Evolutionary conservation across 148 eudicot species (phyloP).

Genomic region (Cornus controversa): DNA sequence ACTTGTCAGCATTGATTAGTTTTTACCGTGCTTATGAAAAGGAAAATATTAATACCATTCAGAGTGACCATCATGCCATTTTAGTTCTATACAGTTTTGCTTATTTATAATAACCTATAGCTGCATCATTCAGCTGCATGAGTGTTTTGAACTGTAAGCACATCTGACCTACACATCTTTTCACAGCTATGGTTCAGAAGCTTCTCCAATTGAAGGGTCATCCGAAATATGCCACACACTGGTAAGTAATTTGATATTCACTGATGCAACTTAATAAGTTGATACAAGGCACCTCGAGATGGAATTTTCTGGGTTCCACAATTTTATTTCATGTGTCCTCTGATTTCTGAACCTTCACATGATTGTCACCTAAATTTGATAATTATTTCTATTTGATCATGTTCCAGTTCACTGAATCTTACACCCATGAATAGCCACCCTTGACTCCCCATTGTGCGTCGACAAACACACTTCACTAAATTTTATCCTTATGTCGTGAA

Average conservation of each 20-base stretch:
- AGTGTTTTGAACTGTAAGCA: not conserved
- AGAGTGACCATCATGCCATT: constrained; percentile 1
- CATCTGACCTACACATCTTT: constrained; percentile 3
- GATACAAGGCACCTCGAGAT: not conserved
- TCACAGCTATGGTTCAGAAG: constrained; percentile 90
- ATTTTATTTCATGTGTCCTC: not conserved
- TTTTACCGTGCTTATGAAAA: not conserved
- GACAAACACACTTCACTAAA: not conserved
- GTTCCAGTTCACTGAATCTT: not conserved
- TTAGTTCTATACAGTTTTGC: not conserved
- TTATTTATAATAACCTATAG: not conserved
- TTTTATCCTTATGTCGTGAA: not conserved
- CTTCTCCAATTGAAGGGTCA: constrained; percentile 65
- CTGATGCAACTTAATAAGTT: not conserved
- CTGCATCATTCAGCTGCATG: not conserved
- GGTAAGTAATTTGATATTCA: constrained; percentile 43
- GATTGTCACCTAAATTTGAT: not conserved
- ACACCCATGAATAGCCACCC: not conserved
- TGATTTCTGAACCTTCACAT: not conserved
- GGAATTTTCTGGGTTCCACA: not conserved
- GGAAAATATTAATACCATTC: not conserved
- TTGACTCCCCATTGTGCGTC: not conserved
- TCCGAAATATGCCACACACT: constrained; percentile 77
- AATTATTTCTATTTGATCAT: not conserved
- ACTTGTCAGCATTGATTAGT: not conserved